Base-by-base conservation (phyloP, 495 filamentous ascomycete species). In the Diplogelasinospora grovesii region DNA sequence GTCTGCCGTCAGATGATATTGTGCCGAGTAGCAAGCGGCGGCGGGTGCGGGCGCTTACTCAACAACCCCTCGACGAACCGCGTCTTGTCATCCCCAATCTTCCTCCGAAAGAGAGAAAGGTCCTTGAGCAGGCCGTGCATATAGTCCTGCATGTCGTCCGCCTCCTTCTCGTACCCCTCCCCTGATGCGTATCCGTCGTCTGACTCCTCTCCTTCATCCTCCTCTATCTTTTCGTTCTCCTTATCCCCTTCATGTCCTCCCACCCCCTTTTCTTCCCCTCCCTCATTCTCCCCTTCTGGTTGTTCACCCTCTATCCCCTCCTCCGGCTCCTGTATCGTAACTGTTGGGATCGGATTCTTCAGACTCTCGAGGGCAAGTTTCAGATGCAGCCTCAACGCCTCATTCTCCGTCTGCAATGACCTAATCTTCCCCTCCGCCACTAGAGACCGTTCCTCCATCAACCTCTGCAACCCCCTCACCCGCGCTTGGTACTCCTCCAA, bases 361-460 rank as follows among this genome's bases (percentile, higher is more conserved):
- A 97, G 51, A 48, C 81, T 86, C 22, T 93, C 92, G 8, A 95
- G 61, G 5, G 85, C 89, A 18, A 99, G 68, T 54, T 83, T 84
- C 31, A 99, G 61, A 56, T 97, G 93, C 45, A 86, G 69, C 40
- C 86, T 71, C 52, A 97, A 64, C 1, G 88, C 83, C 53, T 96
- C 92, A 39, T 93, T 96, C 68, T 97, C 85, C 3, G 79, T 83
- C 57, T 86, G 78, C 27, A 99, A 60, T 28, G 80, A 82, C 22
- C 83, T 73, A 44, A 99, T 94, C 71, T 95, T 95, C 66, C 80
- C 82, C 52, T 99, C 93, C 36, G 82, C 78, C 4, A 96, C 81
- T 59, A 92, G 78, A 27, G 79, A 77, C 22, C 75, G 79, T 65
- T 99, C 92, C 57, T 96, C 90, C 89, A 95, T 95, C 49, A 89